Evolutionary conservation across 208 protist genomes (phyloP), one percentile per base, ranked within the genome.

Genomic region (Leptomonas pyrrhocoris): DNA sequence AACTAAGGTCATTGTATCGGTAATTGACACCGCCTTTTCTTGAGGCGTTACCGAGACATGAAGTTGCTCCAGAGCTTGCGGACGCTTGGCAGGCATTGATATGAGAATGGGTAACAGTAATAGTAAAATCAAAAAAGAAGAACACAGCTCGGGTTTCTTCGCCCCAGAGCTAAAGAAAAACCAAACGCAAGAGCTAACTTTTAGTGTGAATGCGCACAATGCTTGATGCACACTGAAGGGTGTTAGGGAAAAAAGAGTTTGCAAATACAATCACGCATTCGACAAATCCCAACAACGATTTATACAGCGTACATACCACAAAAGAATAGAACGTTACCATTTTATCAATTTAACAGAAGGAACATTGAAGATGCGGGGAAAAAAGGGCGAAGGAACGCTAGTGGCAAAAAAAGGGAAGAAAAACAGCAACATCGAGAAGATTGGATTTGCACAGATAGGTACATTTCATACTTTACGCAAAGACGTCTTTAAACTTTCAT

Each of bases 1-100:
- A 50, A 94, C 89, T 71, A 96, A 48, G 0, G 92, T 96, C 77
- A 96, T 85, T 1, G 92, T 96, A 74, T 96, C 91, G 15, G 91
- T 96, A 61, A 96, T 96, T 16, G 91, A 94, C 48, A 96, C 88
- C 21, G 80, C 75, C 43, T 85, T 90, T 49, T 96, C 80, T 43
- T 80, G 48, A 30, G 73, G 86, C 46, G 64, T 80, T 58, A 94
- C 78, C 50, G 64, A 79, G 56, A 94, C 78, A 50, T 84, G 79
- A 28, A 94, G 80, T 56, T 89, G 74, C 58, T 86, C 79, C 34
- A 94, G 75, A 28, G 76, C 56, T 38, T 83, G 79, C 1, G 91
- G 91, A 56, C 91, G 80, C 65, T 96, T 96, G 0, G 88, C 79
- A 30, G 91, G 87, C 91, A 96, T 96, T 43, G 60, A 30, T 45